Evolutionary conservation across 345 rosid genomes (phyloP), one percentile per base, ranked within the genome.

Genomic region (Erysimum cheiranthoides): DNA sequence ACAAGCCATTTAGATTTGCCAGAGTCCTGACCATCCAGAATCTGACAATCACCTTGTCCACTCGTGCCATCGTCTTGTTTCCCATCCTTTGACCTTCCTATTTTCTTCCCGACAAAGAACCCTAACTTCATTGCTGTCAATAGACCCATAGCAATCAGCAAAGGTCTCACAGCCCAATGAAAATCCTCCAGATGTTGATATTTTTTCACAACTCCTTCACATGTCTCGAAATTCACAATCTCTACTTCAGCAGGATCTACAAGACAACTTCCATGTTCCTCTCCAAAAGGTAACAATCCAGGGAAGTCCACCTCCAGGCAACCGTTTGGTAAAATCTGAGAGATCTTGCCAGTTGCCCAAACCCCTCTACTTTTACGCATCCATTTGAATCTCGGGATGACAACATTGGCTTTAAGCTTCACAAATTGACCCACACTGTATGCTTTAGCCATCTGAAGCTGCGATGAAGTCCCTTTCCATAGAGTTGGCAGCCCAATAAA

Each of bases 181-280:
- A 88, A 82, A 79, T 95, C 97, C 85, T 95, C 97, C 2, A 95
- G 89, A 82, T 95, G 99, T 72, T 90, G 86, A 76, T 88, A 95
- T 56, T 90, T 92, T 57, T 85, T 74, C 57, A 85, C 80, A 14
- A 90, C 71, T 34, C 97, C 97, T 1, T 77, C 80, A 77, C 88
- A 92, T 11, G 85, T 78, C 47, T 65, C 51, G 53, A 95, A 95
- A 42, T 86, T 80, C 70, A 92, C 89, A 30, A 77, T 43, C 81
- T 92, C 97, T 66, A 92, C 88, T 84, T 95, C 97, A 50, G 88
- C 88, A 35, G 97, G 97, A 79, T 95, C 99, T 4, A 97, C 97
- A 82, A 90, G 78, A 79, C 79, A 86, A 58, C 81, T 74, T 68
- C 73, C 76, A 21, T 43, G 46, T 61, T 85, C 87, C 14, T 82